Base-by-base conservation (phyloP, 2,329 filamentous ascomycete species). In the Fusarium pseudocircinatum region DNA sequence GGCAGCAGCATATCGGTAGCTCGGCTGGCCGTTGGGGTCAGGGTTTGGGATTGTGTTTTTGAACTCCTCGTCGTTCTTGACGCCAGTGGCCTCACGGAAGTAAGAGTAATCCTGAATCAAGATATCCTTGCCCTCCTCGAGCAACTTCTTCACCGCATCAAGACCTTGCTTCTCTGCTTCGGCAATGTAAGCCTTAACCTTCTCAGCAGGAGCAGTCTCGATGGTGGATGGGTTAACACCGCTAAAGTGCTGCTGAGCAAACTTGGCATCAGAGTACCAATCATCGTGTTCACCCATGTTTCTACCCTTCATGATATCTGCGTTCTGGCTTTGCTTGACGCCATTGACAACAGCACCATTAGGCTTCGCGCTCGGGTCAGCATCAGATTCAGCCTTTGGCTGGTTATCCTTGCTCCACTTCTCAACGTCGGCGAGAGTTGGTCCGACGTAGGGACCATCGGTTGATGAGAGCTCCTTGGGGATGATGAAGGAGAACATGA, bases 31-130 rank as follows among this genome's bases (percentile, higher is more conserved):
- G 26, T 7, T 24, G 4, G 47, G 22, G 13, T 50, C 30, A 7
- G 47, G 47, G 22, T 18, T 60, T 26, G 6, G 44, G 4, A 73
- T 34, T 0, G 40, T 63, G 46, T 70, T 73, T 1, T 43, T 15
- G 44, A 73, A 69, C 11, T 13, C 22, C 5, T 68, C 52, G 1
- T 73, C 67, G 2, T 56, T 14, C 32, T 56, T 69, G n/a, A 74
- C 22, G 1, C 67, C 63, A 7, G 63, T 70, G 1, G 72, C 70
- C 10, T 74, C 36, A 7, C 72, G 63, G 30, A 74, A 74, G 30
- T 74, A 69, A 0, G 72, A 74, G 6, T 74, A 74, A 12, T 74
- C 72, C 20, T 74, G 72, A 0, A 74, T 74, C 20, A 74, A 44
- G 11, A 74, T 22, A 13, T 74, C 70, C 22, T 74, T 47, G 7